A percentile compares a stretch with the other conserved stretches of the same genome.
Evolutionary conservation across 352 stramenopile genomes (phyloP).

Genomic region (Phytophthora lateralis): DNA sequence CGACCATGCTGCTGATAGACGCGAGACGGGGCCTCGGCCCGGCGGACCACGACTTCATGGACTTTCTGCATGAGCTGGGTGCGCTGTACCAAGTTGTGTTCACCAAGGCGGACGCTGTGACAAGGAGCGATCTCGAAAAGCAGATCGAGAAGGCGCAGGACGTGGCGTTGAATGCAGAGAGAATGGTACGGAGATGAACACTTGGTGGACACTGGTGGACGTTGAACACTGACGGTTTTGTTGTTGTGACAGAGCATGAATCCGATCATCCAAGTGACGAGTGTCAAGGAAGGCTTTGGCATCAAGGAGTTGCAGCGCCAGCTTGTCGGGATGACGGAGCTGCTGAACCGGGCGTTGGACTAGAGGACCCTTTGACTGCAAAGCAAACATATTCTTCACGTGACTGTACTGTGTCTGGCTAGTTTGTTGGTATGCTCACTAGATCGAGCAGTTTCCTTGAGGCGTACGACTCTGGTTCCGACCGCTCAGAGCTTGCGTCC

Average conservation of each 20-base stretch:
- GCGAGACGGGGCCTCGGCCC: slow-evolving; percentile 72
- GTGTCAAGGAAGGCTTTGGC: slow-evolving; percentile 78
- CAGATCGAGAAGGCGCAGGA: slow-evolving; percentile 58
- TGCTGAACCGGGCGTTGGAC: slow-evolving; percentile 32
- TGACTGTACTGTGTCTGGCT: slow-evolving; percentile 1
- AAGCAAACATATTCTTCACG: slow-evolving; percentile 16
- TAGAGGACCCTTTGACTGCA: not conserved
- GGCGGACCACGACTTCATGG: slow-evolving; percentile 89
- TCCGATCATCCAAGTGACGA: slow-evolving; percentile 79
- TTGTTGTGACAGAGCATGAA: slow-evolving; percentile 70
- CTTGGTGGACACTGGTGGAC: slow-evolving; percentile 1
- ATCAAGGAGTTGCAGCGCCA: slow-evolving; percentile 80
- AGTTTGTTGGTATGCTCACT: slow-evolving; percentile 5
- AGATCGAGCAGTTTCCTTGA: slow-evolving; percentile 31
- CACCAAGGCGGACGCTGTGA: slow-evolving; percentile 88
- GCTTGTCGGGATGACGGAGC: slow-evolving; percentile 64
- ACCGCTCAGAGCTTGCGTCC: slow-evolving; percentile 30
- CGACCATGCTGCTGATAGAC: slow-evolving; percentile 81
- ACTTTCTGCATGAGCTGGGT: slow-evolving; percentile 81
- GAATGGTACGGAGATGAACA: slow-evolving; percentile 46
- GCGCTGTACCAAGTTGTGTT: slow-evolving; percentile 91
- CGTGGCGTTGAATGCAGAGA: slow-evolving; percentile 47
- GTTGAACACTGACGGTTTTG: slow-evolving; percentile 4
- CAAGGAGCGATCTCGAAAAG: slow-evolving; percentile 48
- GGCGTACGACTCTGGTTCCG: slow-evolving; percentile 38